Evolutionary conservation across 768 basidiomycete species (phyloP), one percentile per base, ranked within the genome.

Genomic region (Termitomyces heimii): DNA sequence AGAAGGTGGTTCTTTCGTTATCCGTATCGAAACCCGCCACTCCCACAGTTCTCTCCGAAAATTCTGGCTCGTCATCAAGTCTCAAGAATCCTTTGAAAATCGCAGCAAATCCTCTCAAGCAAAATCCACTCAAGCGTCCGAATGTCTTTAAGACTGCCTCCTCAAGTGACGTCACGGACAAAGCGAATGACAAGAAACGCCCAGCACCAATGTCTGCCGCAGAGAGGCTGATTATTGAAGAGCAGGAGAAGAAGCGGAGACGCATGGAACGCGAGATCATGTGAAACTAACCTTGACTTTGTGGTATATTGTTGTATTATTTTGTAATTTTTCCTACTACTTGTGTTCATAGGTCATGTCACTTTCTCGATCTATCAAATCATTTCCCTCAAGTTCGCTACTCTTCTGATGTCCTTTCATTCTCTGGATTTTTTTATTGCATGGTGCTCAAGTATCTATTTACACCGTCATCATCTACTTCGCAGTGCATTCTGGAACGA

Each of bases 171-270:
- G 76, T 71, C 10, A 65, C 67, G 46, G 73, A 72, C 43, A 67
- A 71, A 58, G 63, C 58, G 12, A 80, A 77, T 37, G 82, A 82
- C 44, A 84, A 79, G 77, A 87, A 88, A 73, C 79, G 86, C 40
- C 64, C 80, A 5, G 81, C 80, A 12, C 75, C 83, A 20, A 83
- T 94, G 81, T 84, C 85, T 63, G 91, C 90, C 26, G 90, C 90
- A 16, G 95, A 98, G 71, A 77, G 82, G 60, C 71, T 98, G 57
- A 95, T 97, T 59, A 62, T 85, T 57, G 96, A 98, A 75, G 94
- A 97, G 29, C 89, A 91, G 73, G 92, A 93, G 70, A 79, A 93
- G 67, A 95, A 96, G 71, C 80, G 86, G 68, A 77, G 92, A 62
- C 75, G 83, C 61, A 86, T 89, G 84, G 89, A 89, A 43, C 67